Conservation (phyloP, 2,329 filamentous ascomycete species). For the Blastomyces emzantsi region DNA sequence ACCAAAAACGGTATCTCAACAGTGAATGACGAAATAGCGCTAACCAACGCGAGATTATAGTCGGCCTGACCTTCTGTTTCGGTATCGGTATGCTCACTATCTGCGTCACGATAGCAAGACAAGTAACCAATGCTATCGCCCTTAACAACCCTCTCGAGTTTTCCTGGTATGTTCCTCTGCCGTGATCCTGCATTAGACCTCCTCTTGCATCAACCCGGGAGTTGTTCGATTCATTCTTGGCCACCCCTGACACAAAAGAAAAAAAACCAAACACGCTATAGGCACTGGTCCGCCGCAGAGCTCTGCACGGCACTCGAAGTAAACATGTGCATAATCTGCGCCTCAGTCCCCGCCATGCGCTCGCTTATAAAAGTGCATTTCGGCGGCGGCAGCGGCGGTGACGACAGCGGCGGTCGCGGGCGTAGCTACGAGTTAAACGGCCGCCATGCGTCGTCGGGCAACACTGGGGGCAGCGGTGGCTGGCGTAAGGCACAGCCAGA, state of each 20-base stretch:
- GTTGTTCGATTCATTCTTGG: neutral
- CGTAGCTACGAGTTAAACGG: neutral
- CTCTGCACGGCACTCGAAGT: neutral
- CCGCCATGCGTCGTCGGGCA: neutral
- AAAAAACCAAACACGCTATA: neutral
- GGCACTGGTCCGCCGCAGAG: neutral
- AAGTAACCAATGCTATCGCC: no score
- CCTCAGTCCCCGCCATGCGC: neutral
- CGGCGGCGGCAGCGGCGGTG: neutral
- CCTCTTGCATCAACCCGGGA: no score
- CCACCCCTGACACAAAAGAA: no score
- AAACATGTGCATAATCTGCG: neutral
- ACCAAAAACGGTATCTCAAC: no score
- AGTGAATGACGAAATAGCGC: no score
- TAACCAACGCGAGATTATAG: no score
- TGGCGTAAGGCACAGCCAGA: neutral
- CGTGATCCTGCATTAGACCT: no score
- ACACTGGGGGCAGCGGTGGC: neutral
- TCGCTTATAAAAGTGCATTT: neutral
- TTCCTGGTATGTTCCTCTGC: no score
- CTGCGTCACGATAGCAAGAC: no score
- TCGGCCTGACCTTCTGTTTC: no score
- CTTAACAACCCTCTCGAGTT: no score
- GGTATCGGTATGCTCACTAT: no score
- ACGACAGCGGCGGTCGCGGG: neutral